Evolutionary conservation across 805 yeast genomes (phyloP).

Genomic region (Candida ascalaphidarum): DNA sequence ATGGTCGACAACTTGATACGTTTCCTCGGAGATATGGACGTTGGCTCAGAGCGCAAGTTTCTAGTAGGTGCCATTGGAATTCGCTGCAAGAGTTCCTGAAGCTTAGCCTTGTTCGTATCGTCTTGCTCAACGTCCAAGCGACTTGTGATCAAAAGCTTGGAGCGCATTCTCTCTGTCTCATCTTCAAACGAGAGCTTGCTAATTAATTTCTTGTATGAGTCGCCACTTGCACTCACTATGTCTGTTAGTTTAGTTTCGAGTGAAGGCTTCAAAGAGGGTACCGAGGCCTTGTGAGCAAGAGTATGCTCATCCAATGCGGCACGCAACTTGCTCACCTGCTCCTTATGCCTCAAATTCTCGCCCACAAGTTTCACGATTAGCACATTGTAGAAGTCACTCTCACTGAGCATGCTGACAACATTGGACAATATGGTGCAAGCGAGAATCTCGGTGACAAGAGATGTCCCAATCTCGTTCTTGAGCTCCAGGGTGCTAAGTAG

Average conservation of each 20-base stretch:
- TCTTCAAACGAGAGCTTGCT: no score
- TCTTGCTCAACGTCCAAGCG: no score
- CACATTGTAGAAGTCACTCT: slow-evolving; percentile 73
- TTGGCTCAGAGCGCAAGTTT: no score
- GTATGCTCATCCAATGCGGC: slow-evolving; percentile 63
- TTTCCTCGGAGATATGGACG: no score
- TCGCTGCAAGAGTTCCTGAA: no score
- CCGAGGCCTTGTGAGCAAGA: slow-evolving; percentile 1
- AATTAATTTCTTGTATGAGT: no score
- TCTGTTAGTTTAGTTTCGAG: no score
- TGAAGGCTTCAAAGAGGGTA: not conserved
- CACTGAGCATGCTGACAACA: slow-evolving; percentile 50
- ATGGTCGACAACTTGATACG: not conserved
- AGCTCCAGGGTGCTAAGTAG: slow-evolving; percentile 41
- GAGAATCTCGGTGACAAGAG: slow-evolving; percentile 56
- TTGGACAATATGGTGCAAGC: slow-evolving; percentile 39
- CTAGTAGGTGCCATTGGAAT: no score
- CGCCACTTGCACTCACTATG: no score
- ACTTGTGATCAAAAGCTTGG: no score
- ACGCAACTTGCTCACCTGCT: slow-evolving; percentile 65
- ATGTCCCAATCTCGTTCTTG: slow-evolving; percentile 37
- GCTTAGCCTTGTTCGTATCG: no score
- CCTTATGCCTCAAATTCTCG: slow-evolving; percentile 59
- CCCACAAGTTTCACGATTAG: slow-evolving; percentile 52
- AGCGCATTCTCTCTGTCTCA: no score